Evolutionary conservation across 495 filamentous ascomycete species (phyloP).

Genomic region (Schizothecium vesticola): DNA sequence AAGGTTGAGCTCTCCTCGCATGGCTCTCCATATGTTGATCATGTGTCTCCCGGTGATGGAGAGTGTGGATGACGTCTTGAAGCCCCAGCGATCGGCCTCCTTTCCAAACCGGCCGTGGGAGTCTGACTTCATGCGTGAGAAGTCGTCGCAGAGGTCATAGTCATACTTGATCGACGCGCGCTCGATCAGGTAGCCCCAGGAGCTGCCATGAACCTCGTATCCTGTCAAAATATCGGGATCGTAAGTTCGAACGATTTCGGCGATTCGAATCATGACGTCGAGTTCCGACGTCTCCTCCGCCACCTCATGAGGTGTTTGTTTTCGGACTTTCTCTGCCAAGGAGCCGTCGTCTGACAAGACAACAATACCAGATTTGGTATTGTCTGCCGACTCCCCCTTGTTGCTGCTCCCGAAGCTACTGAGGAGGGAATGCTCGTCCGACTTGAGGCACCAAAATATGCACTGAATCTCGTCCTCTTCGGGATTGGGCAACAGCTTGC

Average conservation of each 20-base stretch:
- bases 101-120: constrained; percentile 78
- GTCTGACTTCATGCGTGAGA: constrained; percentile 80
- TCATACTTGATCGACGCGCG: constrained; percentile 81
- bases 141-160: constrained; percentile 81
- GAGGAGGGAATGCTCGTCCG: constrained; percentile 49
- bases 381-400: constrained; percentile 33
- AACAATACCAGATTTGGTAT: constrained; percentile 54
- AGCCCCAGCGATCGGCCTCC: constrained; percentile 85
- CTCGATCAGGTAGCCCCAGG: constrained; percentile 95
- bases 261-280: constrained; percentile 71
- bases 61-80: constrained; percentile 83
- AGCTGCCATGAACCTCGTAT: constrained; percentile 88
- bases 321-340: constrained; percentile 44
- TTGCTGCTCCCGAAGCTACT: constrained; percentile 28
- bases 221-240: constrained; percentile 95
- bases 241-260: constrained; percentile 75
- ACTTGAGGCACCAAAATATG: constrained; percentile 86
- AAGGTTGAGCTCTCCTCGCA: constrained; percentile 83
- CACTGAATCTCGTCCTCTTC: constrained; percentile 84
- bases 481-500: constrained; percentile 74
- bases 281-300: constrained; percentile 74
- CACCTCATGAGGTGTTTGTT: constrained; percentile 52
- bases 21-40: constrained; percentile 96
- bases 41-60: constrained; percentile 86
- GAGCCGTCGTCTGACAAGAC: constrained; percentile 54